phyloP scores from a whole-genome alignment of 176 grass and related monocot genomes.

The Lolium rigidum region DNA sequence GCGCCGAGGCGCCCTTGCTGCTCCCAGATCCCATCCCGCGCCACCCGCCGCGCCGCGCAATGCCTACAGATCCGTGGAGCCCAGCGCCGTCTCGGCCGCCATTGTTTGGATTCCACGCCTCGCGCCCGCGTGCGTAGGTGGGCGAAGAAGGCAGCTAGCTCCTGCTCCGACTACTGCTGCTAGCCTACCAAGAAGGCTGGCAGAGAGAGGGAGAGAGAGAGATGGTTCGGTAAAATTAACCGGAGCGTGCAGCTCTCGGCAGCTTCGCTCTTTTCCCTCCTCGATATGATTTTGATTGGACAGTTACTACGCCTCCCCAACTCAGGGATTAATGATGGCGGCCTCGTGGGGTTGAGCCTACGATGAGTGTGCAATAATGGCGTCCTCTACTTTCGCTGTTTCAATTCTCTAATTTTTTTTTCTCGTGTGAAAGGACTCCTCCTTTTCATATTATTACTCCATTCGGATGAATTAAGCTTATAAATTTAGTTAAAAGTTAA shows the following conservation, averaged over 20 bases:
- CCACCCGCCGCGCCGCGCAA: neutral
- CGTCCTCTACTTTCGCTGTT: too few species aligned
- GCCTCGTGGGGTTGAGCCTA: neutral
- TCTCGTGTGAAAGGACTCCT: too few species aligned
- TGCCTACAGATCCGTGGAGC: slow-evolving; percentile 46
- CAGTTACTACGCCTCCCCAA: neutral
- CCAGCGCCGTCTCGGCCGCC: neutral
- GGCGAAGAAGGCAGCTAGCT: slow-evolving; percentile 16
- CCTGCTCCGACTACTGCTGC: slow-evolving; percentile 21
- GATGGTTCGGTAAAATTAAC: slow-evolving; percentile 38
- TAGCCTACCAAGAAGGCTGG: slow-evolving; percentile 21
- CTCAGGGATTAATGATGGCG: slow-evolving; percentile 44
- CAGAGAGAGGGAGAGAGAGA: neutral
- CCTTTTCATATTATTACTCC: too few species aligned
- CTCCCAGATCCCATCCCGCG: slow-evolving; percentile 77
- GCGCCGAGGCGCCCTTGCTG: slow-evolving; percentile 65
- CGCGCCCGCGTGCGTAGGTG: slow-evolving; percentile 33
- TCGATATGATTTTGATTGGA: slow-evolving; percentile 40
- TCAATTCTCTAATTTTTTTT: too few species aligned
- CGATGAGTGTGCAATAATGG: slow-evolving; percentile 54
- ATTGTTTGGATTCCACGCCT: slow-evolving; percentile 40
- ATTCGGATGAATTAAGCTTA: too few species aligned
- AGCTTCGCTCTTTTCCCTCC: neutral
- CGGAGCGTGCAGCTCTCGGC: neutral
- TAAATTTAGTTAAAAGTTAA: too few species aligned